Conservation (phyloP, 306 rosid genomes). For the Pyrus pyrifolia region DNA sequence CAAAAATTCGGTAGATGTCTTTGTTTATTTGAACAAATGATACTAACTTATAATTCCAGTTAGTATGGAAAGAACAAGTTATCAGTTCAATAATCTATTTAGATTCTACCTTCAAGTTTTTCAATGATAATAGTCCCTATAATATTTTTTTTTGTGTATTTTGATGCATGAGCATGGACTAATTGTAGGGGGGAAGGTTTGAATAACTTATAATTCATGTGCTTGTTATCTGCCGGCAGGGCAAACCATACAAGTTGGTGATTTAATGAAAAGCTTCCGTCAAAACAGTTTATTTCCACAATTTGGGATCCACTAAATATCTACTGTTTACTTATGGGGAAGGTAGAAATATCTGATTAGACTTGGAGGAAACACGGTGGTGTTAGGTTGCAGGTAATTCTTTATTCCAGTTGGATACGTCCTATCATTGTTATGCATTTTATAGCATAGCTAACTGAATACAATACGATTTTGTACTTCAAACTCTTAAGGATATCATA, state of each 20-base stretch:
- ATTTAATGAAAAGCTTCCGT: conserved; percentile 69
- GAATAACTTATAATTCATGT: background rate
- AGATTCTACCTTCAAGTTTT: background rate
- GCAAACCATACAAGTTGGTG: conserved; percentile 68
- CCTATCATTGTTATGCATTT: background rate
- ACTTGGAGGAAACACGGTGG: conserved; percentile 44
- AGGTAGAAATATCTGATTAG: no score
- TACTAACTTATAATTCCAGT: background rate
- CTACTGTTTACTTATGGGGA: conserved; percentile 52
- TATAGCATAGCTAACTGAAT: background rate
- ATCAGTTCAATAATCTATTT: background rate
- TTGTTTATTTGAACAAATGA: background rate
- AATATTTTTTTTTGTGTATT: no score
- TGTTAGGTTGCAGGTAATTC: conserved; percentile 64
- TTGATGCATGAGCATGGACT: no score
- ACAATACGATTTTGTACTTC: background rate
- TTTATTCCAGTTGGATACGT: background rate
- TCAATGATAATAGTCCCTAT: no score
- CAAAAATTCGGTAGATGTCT: background rate
- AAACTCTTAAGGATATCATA: background rate
- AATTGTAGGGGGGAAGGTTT: background rate
- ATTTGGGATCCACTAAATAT: conserved; percentile 59
- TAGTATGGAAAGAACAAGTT: background rate
- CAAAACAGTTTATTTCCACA: conserved; percentile 64
- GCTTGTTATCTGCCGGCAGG: conserved; percentile 56